These are phyloP conservation scores for Hypoxylon perforatum DNA, from an alignment of 495 filamentous ascomycete genomes.

Conservation along the genomic window DNA sequence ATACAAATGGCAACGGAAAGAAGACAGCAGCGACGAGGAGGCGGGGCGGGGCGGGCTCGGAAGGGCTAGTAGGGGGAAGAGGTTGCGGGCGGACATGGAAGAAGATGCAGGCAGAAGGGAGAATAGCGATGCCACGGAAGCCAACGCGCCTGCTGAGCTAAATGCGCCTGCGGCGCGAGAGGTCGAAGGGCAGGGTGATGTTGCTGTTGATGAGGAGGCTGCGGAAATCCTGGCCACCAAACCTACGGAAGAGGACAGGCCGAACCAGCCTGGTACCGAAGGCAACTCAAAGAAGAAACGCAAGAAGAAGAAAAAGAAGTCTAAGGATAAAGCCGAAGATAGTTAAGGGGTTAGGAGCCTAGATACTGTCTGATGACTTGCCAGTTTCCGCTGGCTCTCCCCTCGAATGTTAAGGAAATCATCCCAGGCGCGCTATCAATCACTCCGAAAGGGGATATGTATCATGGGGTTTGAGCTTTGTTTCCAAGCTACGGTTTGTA, in stretches of 20 bases:
- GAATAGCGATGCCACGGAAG: slow-evolving; percentile 9
- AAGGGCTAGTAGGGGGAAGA: slow-evolving; percentile 57
- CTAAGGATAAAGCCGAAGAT: slow-evolving; percentile 34
- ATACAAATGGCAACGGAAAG: slow-evolving; percentile 38
- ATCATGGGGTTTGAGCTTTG: slow-evolving; percentile 26
- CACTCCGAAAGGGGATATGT: slow-evolving; percentile 19
- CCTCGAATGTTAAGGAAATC: background rate
- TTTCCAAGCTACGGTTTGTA: slow-evolving; percentile 12
- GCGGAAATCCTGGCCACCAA: background rate
- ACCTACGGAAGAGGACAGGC: slow-evolving; percentile 1
- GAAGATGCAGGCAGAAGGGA: slow-evolving; percentile 6
- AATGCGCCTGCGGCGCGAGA: slow-evolving; percentile 8
- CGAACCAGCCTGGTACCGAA: slow-evolving; percentile 43
- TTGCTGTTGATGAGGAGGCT: background rate
- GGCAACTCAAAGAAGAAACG: slow-evolving; percentile 66
- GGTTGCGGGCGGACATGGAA: slow-evolving; percentile 16
- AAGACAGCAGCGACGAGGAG: slow-evolving; percentile 68
- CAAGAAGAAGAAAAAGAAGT: slow-evolving; percentile 59
- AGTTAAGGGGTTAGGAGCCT: slow-evolving; percentile 11
- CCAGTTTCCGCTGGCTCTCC: background rate
- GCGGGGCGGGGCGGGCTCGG: slow-evolving; percentile 68
- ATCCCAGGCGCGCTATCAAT: background rate
- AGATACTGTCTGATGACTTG: background rate
- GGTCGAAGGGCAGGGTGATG: slow-evolving; percentile 11
- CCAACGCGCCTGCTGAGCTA: background rate